Evolutionary conservation across 1,284 basidiomycete species (phyloP), one percentile per base, ranked within the genome.

Genomic region (Taiwanofungus camphoratus): DNA sequence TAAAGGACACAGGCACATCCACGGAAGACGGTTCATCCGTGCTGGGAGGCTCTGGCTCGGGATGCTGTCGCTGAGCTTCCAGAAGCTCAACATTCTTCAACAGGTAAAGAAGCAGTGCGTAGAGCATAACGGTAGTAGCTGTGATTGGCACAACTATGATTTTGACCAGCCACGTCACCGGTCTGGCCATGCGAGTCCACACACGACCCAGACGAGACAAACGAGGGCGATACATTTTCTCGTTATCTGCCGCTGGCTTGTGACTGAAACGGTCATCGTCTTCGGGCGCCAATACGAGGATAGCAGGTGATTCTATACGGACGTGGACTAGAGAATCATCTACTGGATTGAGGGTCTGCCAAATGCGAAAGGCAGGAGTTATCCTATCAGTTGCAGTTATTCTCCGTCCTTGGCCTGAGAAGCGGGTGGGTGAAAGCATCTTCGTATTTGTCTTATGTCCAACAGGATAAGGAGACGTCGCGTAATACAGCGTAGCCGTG

Each of bases 61-160:
- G 65, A 36, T 75, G 68, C 60, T 86, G 75, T 33, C 83, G 73
- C 56, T 93, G 92, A 4, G 87, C 85, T 55, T 94, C 92, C 12
- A 97, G 75, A 2, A 93, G 74, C 48, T 98, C 92, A 1, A 92
- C 81, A 52, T 96, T 87, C 66, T 95, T 95, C 46, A 97, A 70
- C 1, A 99, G 73, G 59, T 94, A 94, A n/a, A 91, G 73, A 11
- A 96, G 68, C 16, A 98, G 65, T 6, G 77, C 72, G 61, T 89
- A 97, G 3, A 98, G 71, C 2, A 78, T 63, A 24, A 76, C 67
- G 3, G 87, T 87, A 0, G 92, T 95, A 2, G 73, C 72, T 2
- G 80, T 76, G 57, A 96, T 95, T 0, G 95, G 95, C 1, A 92
- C 62, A 1, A 93, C 68, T 57, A 96, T 81, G 48, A 92, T 85